These are phyloP conservation scores for Blastocrithidia nonstop DNA, from an alignment of 208 protist genomes.

Conservation along the genomic window DNA sequence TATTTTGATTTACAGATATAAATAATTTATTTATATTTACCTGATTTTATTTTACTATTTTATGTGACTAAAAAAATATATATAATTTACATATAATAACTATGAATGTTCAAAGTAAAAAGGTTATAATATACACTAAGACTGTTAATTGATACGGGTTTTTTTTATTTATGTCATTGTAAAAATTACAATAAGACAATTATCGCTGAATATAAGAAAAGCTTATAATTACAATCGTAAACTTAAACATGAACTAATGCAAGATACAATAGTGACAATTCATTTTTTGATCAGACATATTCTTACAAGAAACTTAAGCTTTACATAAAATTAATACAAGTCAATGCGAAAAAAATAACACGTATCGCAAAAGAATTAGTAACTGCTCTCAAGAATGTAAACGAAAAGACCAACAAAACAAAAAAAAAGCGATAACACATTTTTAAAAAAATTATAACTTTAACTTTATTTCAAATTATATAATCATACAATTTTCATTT, in stretches of 20 bases:
- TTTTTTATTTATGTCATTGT: background rate
- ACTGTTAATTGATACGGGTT: no score
- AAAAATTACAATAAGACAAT: no score
- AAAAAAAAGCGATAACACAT: background rate
- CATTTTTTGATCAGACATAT: no score
- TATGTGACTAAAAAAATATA: background rate
- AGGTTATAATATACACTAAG: no score
- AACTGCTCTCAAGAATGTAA: background rate
- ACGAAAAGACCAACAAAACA: background rate
- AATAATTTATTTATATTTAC: background rate
- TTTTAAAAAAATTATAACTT: background rate
- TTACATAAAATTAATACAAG: no score
- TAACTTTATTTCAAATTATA: background rate
- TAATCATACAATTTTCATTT: background rate
- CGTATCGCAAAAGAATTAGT: background rate
- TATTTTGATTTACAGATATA: no score
- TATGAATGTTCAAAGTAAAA: background rate
- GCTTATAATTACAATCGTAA: no score
- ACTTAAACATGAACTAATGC: no score
- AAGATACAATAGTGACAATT: no score
- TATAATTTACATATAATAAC: background rate
- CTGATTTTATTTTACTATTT: background rate
- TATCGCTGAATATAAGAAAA: no score
- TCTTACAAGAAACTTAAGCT: no score
- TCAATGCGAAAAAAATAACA: no score